Evolutionary conservation across 2,329 filamentous ascomycete species (phyloP).

Genomic region (Fonsecaea multimorphosa): DNA sequence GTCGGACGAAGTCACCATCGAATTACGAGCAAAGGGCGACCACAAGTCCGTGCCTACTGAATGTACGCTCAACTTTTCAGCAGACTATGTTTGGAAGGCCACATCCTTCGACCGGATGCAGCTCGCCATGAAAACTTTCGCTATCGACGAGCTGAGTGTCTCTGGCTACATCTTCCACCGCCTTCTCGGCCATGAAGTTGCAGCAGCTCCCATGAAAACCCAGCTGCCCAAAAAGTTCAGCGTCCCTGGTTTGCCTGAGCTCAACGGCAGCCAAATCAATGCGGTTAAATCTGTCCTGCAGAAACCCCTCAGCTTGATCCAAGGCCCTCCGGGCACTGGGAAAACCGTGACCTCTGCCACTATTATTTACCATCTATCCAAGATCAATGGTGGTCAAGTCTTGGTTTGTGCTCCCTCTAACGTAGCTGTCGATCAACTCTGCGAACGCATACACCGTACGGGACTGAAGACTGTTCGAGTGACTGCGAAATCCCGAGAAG

Average conservation of each 20-base stretch:
- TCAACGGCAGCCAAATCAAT: slow-evolving; percentile 94
- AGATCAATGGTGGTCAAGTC: slow-evolving; percentile 92
- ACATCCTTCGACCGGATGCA: slow-evolving; percentile 99
- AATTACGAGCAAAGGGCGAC: slow-evolving; percentile 90
- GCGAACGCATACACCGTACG: slow-evolving; percentile 92
- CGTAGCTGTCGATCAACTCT: slow-evolving; percentile 97
- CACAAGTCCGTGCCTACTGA: slow-evolving; percentile 96
- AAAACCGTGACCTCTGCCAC: slow-evolving; percentile 99
- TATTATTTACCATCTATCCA: slow-evolving; percentile 96
- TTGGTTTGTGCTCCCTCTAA: slow-evolving; percentile 97
- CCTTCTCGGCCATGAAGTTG: slow-evolving; percentile 91
- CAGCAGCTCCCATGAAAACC: slow-evolving; percentile 92
- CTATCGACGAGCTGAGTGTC: slow-evolving; percentile 96
- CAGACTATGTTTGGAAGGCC: slow-evolving; percentile 99
- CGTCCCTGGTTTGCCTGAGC: slow-evolving; percentile 88
- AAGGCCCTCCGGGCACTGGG: slow-evolving; percentile 94
- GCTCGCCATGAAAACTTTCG: slow-evolving; percentile 98
- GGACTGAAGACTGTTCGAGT: slow-evolving; percentile 95
- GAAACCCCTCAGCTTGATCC: slow-evolving; percentile 92
- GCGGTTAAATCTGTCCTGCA: slow-evolving; percentile 95
- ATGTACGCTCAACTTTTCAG: slow-evolving; percentile 96
- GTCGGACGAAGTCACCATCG: slow-evolving; percentile 95
- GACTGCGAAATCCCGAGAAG: slow-evolving; percentile 97
- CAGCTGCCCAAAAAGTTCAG: slow-evolving; percentile 96
- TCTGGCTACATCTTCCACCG: slow-evolving; percentile 99